phyloP scores from a whole-genome alignment of 495 filamentous ascomycete genomes.

The Amphirosellinia nigrospora region DNA sequence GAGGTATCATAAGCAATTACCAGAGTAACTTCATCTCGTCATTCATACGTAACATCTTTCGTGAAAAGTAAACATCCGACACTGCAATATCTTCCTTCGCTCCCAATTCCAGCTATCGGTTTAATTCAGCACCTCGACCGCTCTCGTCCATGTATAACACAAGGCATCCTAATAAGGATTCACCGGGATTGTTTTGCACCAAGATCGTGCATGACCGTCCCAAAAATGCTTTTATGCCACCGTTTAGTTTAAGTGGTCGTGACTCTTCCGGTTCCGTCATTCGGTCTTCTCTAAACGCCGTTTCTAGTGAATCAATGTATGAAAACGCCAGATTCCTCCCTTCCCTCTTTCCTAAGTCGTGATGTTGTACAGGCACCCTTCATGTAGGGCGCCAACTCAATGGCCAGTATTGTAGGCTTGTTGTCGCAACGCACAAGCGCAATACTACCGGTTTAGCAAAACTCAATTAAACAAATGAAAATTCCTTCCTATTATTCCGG shows the following conservation, averaged over 20 bases:
- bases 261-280: not conserved
- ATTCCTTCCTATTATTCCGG: not conserved
- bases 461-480: not conserved
- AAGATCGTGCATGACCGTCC: conserved; percentile 2
- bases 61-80: conserved; percentile 36
- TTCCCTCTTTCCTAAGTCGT: conserved; percentile 11
- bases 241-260: conserved; percentile 7
- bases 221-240: conserved; percentile 16
- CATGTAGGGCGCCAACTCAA: not conserved
- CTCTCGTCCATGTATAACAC: not conserved
- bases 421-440: not conserved
- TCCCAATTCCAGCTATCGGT: conserved; percentile 7
- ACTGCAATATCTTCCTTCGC: conserved; percentile 25
- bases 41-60: conserved; percentile 37
- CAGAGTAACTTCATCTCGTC: conserved; percentile 41
- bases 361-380: conserved; percentile 18
- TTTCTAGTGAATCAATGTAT: conserved; percentile 8
- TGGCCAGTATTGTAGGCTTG: not conserved
- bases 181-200: not conserved
- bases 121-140: conserved; percentile 2
- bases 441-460: not conserved
- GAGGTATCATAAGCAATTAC: not conserved
- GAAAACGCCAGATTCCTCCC: conserved; percentile 18
- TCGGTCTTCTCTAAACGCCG: conserved; percentile 21
- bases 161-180: conserved; percentile 10